Conservation (phyloP, 2,329 filamentous ascomycete species). For the Chalaropsis ovoidea region DNA sequence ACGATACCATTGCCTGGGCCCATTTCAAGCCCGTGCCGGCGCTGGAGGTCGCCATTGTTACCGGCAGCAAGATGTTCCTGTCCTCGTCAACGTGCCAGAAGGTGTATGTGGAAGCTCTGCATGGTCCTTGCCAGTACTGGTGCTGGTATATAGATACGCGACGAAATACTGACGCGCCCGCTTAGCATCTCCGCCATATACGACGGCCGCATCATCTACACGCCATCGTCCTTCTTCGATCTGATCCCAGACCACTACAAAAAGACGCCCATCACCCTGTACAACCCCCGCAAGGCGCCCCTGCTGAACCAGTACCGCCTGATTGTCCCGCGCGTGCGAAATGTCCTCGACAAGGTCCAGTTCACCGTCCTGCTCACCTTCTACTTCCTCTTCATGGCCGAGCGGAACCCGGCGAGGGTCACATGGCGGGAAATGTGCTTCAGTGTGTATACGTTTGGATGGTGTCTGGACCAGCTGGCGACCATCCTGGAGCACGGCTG, state of each 20-base stretch:
- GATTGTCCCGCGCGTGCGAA: slow-evolving; percentile 69
- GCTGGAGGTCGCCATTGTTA: slow-evolving; percentile 73
- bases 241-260: slow-evolving; percentile 82
- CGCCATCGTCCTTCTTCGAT: slow-evolving; percentile 69
- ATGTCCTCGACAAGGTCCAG: slow-evolving; percentile 62
- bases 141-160: background rate
- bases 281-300: slow-evolving; percentile 65
- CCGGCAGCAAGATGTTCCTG: slow-evolving; percentile 68
- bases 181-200: slow-evolving; percentile 64
- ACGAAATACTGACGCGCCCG: background rate
- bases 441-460: slow-evolving; percentile 63
- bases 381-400: slow-evolving; percentile 63
- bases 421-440: slow-evolving; percentile 56
- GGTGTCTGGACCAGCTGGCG: slow-evolving; percentile 67
- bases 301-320: slow-evolving; percentile 76
- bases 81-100: slow-evolving; percentile 69
- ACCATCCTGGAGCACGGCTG: slow-evolving; percentile 65
- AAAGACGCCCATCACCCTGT: slow-evolving; percentile 68
- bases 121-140: background rate
- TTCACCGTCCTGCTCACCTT: slow-evolving; percentile 59
- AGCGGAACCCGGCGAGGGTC: slow-evolving; percentile 49
- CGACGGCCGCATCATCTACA: slow-evolving; percentile 69
- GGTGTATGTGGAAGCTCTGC: slow-evolving; percentile 39
- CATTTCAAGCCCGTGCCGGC: slow-evolving; percentile 57
- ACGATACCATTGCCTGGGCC: slow-evolving; percentile 40